Evolutionary conservation across 2,329 filamentous ascomycete genomes (phyloP).

Genomic region (Alternaria sp.): DNA sequence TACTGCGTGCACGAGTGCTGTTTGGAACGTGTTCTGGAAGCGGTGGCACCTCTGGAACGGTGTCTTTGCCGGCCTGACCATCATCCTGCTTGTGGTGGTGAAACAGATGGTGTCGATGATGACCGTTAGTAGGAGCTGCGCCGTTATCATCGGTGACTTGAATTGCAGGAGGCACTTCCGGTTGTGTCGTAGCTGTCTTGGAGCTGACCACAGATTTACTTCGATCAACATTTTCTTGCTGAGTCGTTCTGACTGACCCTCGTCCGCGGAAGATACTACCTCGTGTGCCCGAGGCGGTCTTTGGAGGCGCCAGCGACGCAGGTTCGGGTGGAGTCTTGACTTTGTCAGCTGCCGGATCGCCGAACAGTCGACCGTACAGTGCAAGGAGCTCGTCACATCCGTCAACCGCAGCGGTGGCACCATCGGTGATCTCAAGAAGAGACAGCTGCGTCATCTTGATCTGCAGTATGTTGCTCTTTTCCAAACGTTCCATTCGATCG

Average conservation of each 20-base stretch:
- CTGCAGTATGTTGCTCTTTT: slow-evolving; percentile 88
- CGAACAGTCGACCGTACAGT: slow-evolving; percentile 83
- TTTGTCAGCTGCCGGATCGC: slow-evolving; percentile 56
- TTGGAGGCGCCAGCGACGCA: slow-evolving; percentile 63
- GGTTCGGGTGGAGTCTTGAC: slow-evolving; percentile 50
- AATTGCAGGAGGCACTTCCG: slow-evolving; percentile 68
- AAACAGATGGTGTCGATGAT: slow-evolving; percentile 44
- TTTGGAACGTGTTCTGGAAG: slow-evolving; percentile 30
- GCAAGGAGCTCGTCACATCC: slow-evolving; percentile 83
- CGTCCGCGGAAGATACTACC: slow-evolving; percentile 77
- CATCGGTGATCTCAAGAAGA: slow-evolving; percentile 82
- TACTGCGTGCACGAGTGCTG: slow-evolving; percentile 21
- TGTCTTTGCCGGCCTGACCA: slow-evolving; percentile 35
- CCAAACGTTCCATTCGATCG: slow-evolving; percentile 80
- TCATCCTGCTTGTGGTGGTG: slow-evolving; percentile 44
- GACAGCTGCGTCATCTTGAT: slow-evolving; percentile 94
- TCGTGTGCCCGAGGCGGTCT: slow-evolving; percentile 69
- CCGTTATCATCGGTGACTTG: slow-evolving; percentile 74
- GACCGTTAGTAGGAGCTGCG: slow-evolving; percentile 41
- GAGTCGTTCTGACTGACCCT: slow-evolving; percentile 37
- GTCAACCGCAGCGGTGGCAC: slow-evolving; percentile 84
- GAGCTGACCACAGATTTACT: slow-evolving; percentile 36
- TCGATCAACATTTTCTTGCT: slow-evolving; percentile 24
- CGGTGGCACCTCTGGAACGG: slow-evolving; percentile 29
- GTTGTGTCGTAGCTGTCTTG: slow-evolving; percentile 31